A percentile compares a stretch with the other conserved stretches of the same genome.
Conservation (phyloP, 108 stramenopile species). For the Cyclotella atomus region DNA sequence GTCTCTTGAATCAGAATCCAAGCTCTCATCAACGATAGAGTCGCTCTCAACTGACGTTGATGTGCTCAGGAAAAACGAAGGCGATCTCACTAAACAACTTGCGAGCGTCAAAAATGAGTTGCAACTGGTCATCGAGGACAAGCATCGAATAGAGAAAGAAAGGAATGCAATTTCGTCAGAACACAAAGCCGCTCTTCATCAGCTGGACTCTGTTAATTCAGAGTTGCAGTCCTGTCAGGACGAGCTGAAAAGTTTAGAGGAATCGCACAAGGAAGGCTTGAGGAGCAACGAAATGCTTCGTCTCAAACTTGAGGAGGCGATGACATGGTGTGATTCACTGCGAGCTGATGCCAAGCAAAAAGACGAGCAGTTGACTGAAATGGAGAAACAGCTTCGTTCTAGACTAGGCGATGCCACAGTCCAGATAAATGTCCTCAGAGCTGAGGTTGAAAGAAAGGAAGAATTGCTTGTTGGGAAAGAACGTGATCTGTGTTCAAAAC, state of each 20-base stretch:
- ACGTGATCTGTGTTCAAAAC: neutral
- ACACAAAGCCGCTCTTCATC: neutral
- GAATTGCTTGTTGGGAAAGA: neutral
- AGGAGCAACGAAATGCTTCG: constrained; percentile 7
- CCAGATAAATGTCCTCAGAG: neutral
- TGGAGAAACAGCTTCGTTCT: no score
- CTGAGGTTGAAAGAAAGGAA: neutral
- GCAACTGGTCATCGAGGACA: neutral
- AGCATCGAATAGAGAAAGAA: neutral
- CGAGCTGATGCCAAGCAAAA: constrained; percentile 4
- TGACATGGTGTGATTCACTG: constrained; percentile 8
- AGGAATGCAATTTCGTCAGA: neutral
- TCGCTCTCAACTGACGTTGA: neutral
- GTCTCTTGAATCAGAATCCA: neutral
- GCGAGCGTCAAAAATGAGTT: neutral
- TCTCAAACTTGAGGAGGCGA: constrained; percentile 12
- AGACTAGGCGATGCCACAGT: no score
- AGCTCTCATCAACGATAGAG: neutral
- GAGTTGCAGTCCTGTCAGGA: neutral
- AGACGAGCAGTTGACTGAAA: neutral
- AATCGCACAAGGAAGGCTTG: neutral
- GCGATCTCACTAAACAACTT: neutral
- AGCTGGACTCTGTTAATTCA: neutral
- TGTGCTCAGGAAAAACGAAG: neutral
- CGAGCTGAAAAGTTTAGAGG: neutral